Base-by-base conservation (phyloP, 2,329 filamentous ascomycete genomes). In the Aureobasidium sp. region DNA sequence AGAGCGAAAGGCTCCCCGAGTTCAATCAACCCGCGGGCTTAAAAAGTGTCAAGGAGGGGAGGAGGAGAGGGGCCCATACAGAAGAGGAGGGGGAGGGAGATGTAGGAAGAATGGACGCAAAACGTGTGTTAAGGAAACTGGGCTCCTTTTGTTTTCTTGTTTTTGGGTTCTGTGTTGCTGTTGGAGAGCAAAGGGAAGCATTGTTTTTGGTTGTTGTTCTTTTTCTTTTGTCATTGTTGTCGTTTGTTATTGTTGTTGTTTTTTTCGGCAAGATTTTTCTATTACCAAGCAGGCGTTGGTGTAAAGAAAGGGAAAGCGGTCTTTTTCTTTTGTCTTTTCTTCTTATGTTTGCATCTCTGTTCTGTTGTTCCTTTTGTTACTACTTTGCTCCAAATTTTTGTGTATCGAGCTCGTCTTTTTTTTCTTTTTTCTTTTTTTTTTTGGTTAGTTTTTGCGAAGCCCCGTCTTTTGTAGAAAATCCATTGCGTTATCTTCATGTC, bases 291-390 rank as follows among this genome's bases (percentile, higher is more conserved):
- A 53, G 49, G 49, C 49, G 49, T 53, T 53, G 49, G 49, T 53
- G 49, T 53, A 53, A 50, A 27, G 35, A 53, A 27, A 53, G 35
- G 49, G 33, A n/a, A 29, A 53, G 49, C 49, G 49, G 17, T 47
- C n/a, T 35, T 21, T 51, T 9, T 47, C 1, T 29, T 15, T 33
- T 49, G 27, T 33, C 4, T 35, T 35, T 11, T 50, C 19, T 17
- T 25, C 19, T 9, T 50, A 5, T 50, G 27, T 53, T 53, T 53
- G 33, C 49, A 50, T 53, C 21, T 29, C 17, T 21, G 25, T 51
- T 38, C 19, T 13, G n/a, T 2, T 25, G 5, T 53, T 11, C 23
- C 19, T 33, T 50, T 37, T 50, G 29, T 50, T 33, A 7, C 29
- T 45, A 45, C n/a, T n/a, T n/a, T n/a, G n/a, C 21, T 17, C 13